Base-by-base conservation (phyloP, 2,329 filamentous ascomycete genomes). In the Fusarium oxysporum region DNA sequence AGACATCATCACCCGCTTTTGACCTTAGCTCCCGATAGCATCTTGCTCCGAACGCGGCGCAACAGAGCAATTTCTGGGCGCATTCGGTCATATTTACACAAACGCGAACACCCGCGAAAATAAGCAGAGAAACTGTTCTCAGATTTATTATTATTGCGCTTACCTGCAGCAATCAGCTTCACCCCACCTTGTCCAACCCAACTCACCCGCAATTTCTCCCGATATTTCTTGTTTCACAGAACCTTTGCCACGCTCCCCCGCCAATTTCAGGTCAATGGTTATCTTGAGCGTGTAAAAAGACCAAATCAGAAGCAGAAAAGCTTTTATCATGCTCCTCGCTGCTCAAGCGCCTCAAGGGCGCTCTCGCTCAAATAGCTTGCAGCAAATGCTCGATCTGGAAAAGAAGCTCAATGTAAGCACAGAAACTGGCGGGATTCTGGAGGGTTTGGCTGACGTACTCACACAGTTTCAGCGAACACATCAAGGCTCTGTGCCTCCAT, bases 301-400 rank as follows among this genome's bases (percentile, higher is more conserved):
- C 11, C n/a, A 35, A 35, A 11, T 14, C 11, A 51, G 25, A 51
- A 35, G 50, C 59, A 45, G 35, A 58, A 50, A 57, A 6, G 10
- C 33, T 43, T 51, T 28, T 51, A 55, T 61, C 44, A 78, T 78
- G 76, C 37, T 68, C 44, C 68, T 71, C 48, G 37, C 61, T 43
- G 58, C 59, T 53, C 69, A 70, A 32, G 40, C 63, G 33, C 56
- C 70, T 14, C 68, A 75, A 48, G 68, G 63, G 70, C 76, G 74
- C 40, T 16, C 64, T 54, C 76, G 77, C 66, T 82, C 83, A 70
- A 85, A 85, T 77, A 89, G 85, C 78, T 85, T 90, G 71, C 84
- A 89, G 78, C 85, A 83, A 66, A 90, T 91, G 88, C 83, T 90
- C 54, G 87, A 90, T 74, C 80, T 90, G 57, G 89, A 91, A 77